Evolutionary conservation across 495 filamentous ascomycete genomes (phyloP).

Genomic region (Penicillium odoratum): DNA sequence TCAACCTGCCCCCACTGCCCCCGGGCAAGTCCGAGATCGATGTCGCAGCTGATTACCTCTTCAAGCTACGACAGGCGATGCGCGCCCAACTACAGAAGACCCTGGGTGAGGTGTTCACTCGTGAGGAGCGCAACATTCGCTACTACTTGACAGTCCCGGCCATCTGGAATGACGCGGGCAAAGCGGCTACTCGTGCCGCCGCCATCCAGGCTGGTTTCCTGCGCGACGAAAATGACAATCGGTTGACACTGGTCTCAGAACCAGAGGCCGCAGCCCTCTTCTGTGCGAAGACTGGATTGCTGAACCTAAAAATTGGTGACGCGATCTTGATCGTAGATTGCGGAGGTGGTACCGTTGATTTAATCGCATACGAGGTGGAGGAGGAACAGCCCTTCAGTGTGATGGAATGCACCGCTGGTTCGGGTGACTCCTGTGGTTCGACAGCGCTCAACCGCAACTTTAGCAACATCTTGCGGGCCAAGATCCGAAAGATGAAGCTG

Average conservation of each 20-base stretch:
- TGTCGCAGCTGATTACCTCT: constrained; percentile 77
- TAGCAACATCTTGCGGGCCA: constrained; percentile 76
- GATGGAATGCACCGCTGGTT: constrained; percentile 74
- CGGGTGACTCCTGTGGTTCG: constrained; percentile 75
- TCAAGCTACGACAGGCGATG: constrained; percentile 78
- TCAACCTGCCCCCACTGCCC: constrained; percentile 75
- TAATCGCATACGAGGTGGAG: constrained; percentile 80
- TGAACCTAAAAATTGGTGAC: constrained; percentile 75
- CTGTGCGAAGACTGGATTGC: constrained; percentile 73
- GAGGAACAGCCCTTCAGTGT: constrained; percentile 77
- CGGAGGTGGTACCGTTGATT: constrained; percentile 76
- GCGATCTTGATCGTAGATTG: constrained; percentile 79
- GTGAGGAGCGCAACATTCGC: constrained; percentile 75
- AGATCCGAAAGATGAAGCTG: constrained; percentile 82
- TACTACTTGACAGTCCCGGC: constrained; percentile 78
- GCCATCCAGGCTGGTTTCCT: constrained; percentile 77
- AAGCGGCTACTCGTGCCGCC: constrained; percentile 73
- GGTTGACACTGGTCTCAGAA: constrained; percentile 72
- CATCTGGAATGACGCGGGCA: constrained; percentile 81
- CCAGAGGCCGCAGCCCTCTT: constrained; percentile 78
- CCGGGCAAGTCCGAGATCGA: constrained; percentile 80
- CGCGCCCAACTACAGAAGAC: constrained; percentile 73
- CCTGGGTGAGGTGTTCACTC: constrained; percentile 72
- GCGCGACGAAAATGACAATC: constrained; percentile 74
- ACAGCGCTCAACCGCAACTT: constrained; percentile 81